Base-by-base conservation (phyloP, 2,329 filamentous ascomycete species). In the Ophiostoma triangulosporum region DNA sequence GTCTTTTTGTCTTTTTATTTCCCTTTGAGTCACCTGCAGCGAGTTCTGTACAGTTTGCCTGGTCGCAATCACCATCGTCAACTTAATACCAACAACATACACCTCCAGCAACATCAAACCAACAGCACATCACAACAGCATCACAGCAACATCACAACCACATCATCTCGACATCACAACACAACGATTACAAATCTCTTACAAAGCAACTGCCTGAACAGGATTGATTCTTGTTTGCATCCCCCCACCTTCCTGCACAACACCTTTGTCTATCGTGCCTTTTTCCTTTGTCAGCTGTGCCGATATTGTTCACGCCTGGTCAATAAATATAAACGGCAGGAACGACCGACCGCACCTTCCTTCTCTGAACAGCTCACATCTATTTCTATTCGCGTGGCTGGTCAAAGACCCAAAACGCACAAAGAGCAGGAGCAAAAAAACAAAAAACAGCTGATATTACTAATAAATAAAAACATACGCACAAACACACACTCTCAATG, bases 201-300 rank as follows among this genome's bases (percentile, higher is more conserved):
- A 43, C 38, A 43, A 43, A 43, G 38, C 20, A 36, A 4, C 29
- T 31, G 29, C 29, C 29, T 31, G 29, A 31, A n/a, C 32, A 35
- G 14, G 32, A 35, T 12, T 12, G 11, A 35, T 40, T 48, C 24
- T 46, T 20, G 24, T 12, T 14, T 33, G 15, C n/a, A 27, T 26
- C 14, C 11, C 32, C 51, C 51, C 43, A 48, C 43, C 40, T 49
- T 51, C 48, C 43, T 14, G 29, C 27, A 40, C 48, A 49, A 52
- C 53, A 24, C n/a, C 46, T 53, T 52, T 55, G 43, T 50, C 45
- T 38, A 48, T 55, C 50, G 48, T 50, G 50, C 53, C 55, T 55
- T 56, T 51, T 48, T 33, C n/a, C 31, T 48, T 35, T 29, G 51
- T 36, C 24, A 49, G 33, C 12, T 48, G 26, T 17, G 17, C 35